A percentile compares a stretch with the other conserved stretches of the same genome.
These are phyloP conservation scores for Potentilla sterilis DNA, from an alignment of 306 rosid species.

Conservation along the genomic window DNA sequence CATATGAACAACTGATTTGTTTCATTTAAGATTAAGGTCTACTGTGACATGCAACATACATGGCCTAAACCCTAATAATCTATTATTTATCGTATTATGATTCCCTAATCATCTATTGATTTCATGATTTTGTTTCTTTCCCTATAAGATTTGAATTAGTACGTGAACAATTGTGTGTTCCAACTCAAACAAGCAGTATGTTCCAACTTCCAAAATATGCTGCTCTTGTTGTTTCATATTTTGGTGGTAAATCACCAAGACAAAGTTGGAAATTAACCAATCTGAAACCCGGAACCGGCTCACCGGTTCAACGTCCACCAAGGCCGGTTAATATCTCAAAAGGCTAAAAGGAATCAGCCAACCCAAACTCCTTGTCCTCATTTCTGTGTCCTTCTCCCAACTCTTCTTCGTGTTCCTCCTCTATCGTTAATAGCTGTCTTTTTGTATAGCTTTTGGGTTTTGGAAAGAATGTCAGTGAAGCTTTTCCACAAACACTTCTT, in stretches of 20 bases:
- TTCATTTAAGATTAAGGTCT: neutral
- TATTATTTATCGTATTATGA: neutral
- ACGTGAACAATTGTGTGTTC: neutral
- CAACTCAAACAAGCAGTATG: conserved; percentile 9
- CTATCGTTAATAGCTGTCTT: conserved; percentile 24
- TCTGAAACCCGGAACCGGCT: conserved; percentile 8
- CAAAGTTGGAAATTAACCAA: neutral
- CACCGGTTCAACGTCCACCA: neutral
- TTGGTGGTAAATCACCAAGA: neutral
- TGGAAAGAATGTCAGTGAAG: conserved; percentile 30
- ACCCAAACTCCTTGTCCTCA: conserved; percentile 20
- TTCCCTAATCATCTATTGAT: neutral
- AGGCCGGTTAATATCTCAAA: neutral
- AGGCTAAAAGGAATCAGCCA: conserved; percentile 5
- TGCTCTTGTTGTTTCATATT: neutral
- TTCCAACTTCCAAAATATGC: neutral
- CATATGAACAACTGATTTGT: neutral
- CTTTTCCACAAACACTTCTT: conserved; percentile 30
- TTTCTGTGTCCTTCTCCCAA: neutral
- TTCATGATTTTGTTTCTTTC: conserved; percentile 7
- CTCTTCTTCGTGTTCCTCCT: neutral
- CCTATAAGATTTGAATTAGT: neutral
- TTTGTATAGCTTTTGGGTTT: conserved; percentile 29
- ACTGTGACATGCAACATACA: neutral
- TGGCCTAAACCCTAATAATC: neutral